Evolutionary conservation across 2,329 filamentous ascomycete species (phyloP).

Genomic region (Chaetomium sp.): DNA sequence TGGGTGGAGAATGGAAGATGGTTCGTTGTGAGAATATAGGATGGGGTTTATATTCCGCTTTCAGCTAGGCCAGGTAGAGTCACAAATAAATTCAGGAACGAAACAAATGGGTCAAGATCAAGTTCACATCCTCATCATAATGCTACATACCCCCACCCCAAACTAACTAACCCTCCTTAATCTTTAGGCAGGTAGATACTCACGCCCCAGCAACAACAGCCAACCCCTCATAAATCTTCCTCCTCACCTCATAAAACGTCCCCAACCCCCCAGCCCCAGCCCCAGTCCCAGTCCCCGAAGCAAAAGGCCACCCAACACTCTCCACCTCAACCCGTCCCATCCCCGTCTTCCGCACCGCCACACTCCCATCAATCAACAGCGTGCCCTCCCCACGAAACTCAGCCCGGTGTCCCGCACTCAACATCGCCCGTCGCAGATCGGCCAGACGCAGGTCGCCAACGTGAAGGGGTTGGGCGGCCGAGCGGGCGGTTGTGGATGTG

Average conservation of each 20-base stretch:
- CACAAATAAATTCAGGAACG: no score
- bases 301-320: slow-evolving; percentile 54
- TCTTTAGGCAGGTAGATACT: no score
- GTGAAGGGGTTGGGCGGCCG: slow-evolving; percentile 80
- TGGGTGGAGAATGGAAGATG: no score
- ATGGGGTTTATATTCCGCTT: no score
- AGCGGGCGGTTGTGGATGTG: slow-evolving; percentile 65
- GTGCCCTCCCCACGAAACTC: slow-evolving; percentile 93
- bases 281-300: neutral
- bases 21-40: no score
- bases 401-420: slow-evolving; percentile 72
- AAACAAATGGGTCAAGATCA: no score
- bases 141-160: no score
- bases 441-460: slow-evolving; percentile 89
- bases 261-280: slow-evolving; percentile 8
- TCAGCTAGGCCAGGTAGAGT: no score
- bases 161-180: no score
- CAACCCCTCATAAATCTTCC: slow-evolving; percentile 86
- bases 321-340: slow-evolving; percentile 87
- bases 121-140: no score
- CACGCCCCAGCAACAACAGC: slow-evolving; percentile 78
- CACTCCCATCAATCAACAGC: slow-evolving; percentile 78
- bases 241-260: slow-evolving; percentile 78
- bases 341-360: slow-evolving; percentile 81
- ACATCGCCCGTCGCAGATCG: slow-evolving; percentile 79